Base-by-base conservation (phyloP, 495 filamentous ascomycete species). In the Pseudomonodictys pantanalensis region DNA sequence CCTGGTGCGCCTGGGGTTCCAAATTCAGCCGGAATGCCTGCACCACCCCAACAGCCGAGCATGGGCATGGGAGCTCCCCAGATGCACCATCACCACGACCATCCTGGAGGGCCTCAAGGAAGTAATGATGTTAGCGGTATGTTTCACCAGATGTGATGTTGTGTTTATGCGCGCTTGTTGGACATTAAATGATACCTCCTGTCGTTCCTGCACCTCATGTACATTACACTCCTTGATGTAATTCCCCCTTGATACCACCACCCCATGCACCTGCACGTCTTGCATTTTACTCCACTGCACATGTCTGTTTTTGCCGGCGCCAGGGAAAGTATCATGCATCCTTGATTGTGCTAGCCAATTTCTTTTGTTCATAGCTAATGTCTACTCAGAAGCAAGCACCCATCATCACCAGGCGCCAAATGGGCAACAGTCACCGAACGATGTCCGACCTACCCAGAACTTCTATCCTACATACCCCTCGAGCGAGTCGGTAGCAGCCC, bases 111-210 rank as follows among this genome's bases (percentile, higher is more conserved):
- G 66, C 77, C 81, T 65, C 80, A 82, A 68, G 83, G 83, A 66
- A 81, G 83, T 70, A 91, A 93, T 66, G 91, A 95, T 80, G 90
- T 93, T 79, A 84, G 80, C 78, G 89, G 92, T 90, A 96, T 96
- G 91, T 92, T 75, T 69, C 72, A 73, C 66, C 73, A 72, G 57
- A 73, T 75, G 71, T 76, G 65, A 74, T 66, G 56, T 39, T 89
- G 78, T 47, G 56, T 57, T 63, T 50, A 56, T 60, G 57, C 48
- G 20, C 15, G 22, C 22, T 54, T 62, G 43, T 52, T 46, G 52
- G 58, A 52, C 35, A 43, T 50, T 56, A 43, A 48, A 65, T 55
- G 50, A 62, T 53, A 63, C 57, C 56, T 57, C 54, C 59, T 70
- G 65, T 63, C 65, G 56, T 69, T 62, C 56, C 57, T 65, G 62